Conservation (phyloP, 225 moss, liverwort and hornwort genomes). For the Antitrichia curtipendula region DNA sequence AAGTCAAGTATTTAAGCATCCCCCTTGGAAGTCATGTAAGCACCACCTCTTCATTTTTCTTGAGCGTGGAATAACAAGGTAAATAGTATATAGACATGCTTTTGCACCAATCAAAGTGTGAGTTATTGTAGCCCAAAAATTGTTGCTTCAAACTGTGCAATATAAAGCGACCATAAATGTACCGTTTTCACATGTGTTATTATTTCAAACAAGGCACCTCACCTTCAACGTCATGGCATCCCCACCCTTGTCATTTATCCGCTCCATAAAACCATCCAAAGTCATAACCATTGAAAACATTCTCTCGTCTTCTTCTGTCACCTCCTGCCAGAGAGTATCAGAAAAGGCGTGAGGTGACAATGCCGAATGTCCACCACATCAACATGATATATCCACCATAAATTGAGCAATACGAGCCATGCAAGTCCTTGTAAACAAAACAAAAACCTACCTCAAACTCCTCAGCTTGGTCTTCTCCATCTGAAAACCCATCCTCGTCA, state of each 20-base stretch:
- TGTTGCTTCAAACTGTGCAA: not conserved
- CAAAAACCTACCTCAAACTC: slow-evolving; percentile 38
- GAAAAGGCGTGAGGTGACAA: not conserved
- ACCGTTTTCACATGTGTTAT: not conserved
- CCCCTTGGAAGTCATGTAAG: not conserved
- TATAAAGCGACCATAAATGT: not conserved
- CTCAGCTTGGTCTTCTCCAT: slow-evolving; percentile 44
- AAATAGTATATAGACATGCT: too few relatives aligned
- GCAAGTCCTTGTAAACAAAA: not conserved
- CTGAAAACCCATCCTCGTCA: slow-evolving; percentile 65
- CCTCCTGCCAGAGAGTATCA: slow-evolving; percentile 39
- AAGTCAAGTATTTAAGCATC: not conserved
- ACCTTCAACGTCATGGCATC: slow-evolving; percentile 31
- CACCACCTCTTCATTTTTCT: not conserved
- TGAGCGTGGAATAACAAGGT: too few relatives aligned
- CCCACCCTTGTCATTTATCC: slow-evolving; percentile 69
- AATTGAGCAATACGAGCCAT: not conserved
- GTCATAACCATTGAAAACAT: slow-evolving; percentile 78
- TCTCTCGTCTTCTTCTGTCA: slow-evolving; percentile 84
- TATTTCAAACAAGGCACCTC: not conserved
- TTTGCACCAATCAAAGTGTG: not conserved
- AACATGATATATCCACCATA: not conserved
- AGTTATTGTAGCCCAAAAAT: too few relatives aligned
- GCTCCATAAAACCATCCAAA: slow-evolving; percentile 81
- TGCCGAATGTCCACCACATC: not conserved